A percentile compares a stretch with the other conserved stretches of the same genome.
Evolutionary conservation across 169 alveolate genomes (phyloP).

Genomic region (Plasmodium berghei): DNA sequence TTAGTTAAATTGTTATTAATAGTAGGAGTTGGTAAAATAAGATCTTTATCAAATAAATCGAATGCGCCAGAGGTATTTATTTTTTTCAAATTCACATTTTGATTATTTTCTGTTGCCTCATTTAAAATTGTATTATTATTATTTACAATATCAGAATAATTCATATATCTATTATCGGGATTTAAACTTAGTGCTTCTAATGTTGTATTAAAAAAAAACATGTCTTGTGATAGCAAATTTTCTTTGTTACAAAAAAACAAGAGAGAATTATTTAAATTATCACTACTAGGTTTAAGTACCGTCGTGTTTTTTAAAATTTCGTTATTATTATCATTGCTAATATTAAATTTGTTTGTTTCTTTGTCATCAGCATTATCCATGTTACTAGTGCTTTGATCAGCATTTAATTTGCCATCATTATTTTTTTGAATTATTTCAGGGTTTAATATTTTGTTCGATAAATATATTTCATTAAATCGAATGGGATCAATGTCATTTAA

Average conservation of each 20-base stretch:
- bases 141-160: constrained; percentile 4
- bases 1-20: too few relatives aligned
- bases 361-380: not conserved
- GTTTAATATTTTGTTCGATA: not conserved
- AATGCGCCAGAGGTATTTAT: not conserved
- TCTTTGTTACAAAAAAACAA: constrained; percentile 18
- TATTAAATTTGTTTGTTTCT: not conserved
- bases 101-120: constrained; percentile 3
- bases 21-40: too few relatives aligned
- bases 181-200: not conserved
- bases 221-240: constrained; percentile 12
- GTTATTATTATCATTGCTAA: not conserved
- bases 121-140: constrained; percentile 1
- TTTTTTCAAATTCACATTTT: not conserved
- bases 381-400: not conserved
- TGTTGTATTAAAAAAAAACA: constrained; percentile 14
- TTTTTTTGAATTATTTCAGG: not conserved
- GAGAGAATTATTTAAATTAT: constrained; percentile 8
- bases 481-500: constrained; percentile 37
- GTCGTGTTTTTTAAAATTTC: not conserved
- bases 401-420: constrained; percentile 1
- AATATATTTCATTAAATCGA: constrained; percentile 22
- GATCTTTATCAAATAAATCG: too few relatives aligned
- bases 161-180: not conserved
- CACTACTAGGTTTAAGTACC: not conserved